Conservation (phyloP, 192 early-diverging fungal species). For the Linnemannia exigua region DNA sequence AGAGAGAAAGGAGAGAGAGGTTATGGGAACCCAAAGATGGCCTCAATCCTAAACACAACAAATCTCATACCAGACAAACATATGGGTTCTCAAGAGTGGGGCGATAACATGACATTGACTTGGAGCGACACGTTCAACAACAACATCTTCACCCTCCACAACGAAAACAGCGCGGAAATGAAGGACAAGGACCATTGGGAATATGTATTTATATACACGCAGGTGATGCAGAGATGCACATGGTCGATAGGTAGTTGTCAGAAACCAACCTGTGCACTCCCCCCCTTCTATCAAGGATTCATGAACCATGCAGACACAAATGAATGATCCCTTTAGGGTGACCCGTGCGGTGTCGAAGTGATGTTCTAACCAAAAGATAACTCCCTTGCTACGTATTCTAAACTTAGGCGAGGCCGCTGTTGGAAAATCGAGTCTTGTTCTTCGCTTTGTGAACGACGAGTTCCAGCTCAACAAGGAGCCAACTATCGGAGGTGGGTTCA, state of each 20-base stretch:
- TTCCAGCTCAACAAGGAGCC: slow-evolving; percentile 98
- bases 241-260: not conserved
- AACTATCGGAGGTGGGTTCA: slow-evolving; percentile 87
- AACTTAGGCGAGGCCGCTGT: slow-evolving; percentile 91
- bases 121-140: not conserved
- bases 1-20: not conserved
- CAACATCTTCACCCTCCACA: not conserved
- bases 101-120: slow-evolving; percentile 3
- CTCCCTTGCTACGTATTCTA: not conserved
- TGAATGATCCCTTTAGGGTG: not conserved
- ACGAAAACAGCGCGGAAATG: not conserved
- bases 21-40: not conserved
- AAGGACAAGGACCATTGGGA: slow-evolving; percentile 19
- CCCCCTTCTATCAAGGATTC: not conserved
- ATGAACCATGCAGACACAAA: not conserved
- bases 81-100: not conserved
- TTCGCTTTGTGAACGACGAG: slow-evolving; percentile 95
- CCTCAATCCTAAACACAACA: not conserved
- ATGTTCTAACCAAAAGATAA: not conserved
- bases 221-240: not conserved
- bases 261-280: not conserved
- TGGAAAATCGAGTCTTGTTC: slow-evolving; percentile 96
- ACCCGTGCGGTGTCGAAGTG: not conserved
- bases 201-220: slow-evolving; percentile 11
- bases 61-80: not conserved